Evolutionary conservation across 2,329 filamentous ascomycete species (phyloP), one percentile per base, ranked within the genome.

Genomic region (Macroventuria anomochaeta): DNA sequence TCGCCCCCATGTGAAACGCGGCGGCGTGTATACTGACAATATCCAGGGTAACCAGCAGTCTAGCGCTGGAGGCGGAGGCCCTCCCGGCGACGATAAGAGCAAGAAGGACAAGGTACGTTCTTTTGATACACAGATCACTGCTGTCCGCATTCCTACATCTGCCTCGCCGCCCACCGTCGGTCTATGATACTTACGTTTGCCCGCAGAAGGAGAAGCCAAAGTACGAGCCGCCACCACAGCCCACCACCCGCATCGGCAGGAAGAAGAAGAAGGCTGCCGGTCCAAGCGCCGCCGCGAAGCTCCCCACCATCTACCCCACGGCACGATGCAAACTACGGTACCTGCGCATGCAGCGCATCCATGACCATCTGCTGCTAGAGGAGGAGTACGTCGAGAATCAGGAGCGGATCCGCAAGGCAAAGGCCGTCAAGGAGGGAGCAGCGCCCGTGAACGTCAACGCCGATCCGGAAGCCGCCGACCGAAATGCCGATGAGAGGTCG

Each of bases 371-470:
- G 57, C 82, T 99, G 58, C 86, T 99, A 25, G 95, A 99, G 76
- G 95, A 99, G 75, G 95, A 99, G 78, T 99, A 96, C 64, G 95
- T 99, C 58, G 93, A 97, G 82, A 99, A 99, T 76, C 95, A 99
- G 79, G 95, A 99, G 79, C 90, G 91, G 38, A 82, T 97, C 68
- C 88, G 96, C 69, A 97, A 96, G 77, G 89, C 92, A 60, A 97
- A 96, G 83, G 88, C 85, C 49, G 68, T 61, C 25, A 73, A 68
- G 50, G 64, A 67, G 34, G 87, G 85, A 49, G 80, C 84, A 53
- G 83, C 81, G 21, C 85, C 85, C 43, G 80, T 76, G 31, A 77
- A 78, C 34, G 79, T 79, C 33, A 81, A 83, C 34, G 43, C 42
- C 20, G 84, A 84, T 25, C 90, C 93, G 61, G 93, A 96, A 65